A percentile compares a stretch with the other conserved stretches of the same genome.
These are phyloP conservation scores for Phytophthora lateralis DNA, from an alignment of 352 stramenopile genomes.

Conservation along the genomic window DNA sequence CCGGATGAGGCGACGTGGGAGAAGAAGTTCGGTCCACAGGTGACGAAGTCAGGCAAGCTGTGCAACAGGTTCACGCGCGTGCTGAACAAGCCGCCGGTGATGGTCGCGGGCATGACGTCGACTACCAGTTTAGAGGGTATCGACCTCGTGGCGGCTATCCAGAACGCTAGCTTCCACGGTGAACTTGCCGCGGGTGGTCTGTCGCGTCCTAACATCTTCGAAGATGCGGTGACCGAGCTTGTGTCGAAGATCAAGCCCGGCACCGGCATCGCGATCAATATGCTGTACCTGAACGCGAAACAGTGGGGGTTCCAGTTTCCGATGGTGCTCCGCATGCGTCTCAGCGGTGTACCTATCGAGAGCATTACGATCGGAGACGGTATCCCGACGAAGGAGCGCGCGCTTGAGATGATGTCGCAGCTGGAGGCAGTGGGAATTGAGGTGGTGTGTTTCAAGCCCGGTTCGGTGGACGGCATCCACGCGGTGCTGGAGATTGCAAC, in stretches of 20 bases:
- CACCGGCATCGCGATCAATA: constrained; percentile 82
- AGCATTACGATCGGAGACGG: constrained; percentile 89
- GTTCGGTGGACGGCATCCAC: constrained; percentile 80
- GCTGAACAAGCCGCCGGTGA: constrained; percentile 80
- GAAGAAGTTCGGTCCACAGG: constrained; percentile 51
- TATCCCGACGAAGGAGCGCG: constrained; percentile 84
- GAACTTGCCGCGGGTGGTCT: constrained; percentile 84
- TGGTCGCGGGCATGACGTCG: constrained; percentile 87
- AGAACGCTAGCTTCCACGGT: constrained; percentile 82
- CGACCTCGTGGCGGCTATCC: constrained; percentile 79
- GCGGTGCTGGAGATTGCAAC: constrained; percentile 81
- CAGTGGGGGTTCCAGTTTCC: constrained; percentile 92
- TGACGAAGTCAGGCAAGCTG: constrained; percentile 55
- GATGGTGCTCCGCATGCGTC: constrained; percentile 84
- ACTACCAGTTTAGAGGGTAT: constrained; percentile 86
- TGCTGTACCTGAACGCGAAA: constrained; percentile 90
- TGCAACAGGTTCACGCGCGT: constrained; percentile 74
- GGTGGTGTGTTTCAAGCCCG: constrained; percentile 85
- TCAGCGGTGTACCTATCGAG: constrained; percentile 81
- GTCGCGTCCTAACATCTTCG: constrained; percentile 74
- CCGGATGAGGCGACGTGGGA: constrained; percentile 46
- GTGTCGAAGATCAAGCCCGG: constrained; percentile 77
- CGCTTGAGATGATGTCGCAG: constrained; percentile 79
- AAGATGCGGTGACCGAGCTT: constrained; percentile 64
- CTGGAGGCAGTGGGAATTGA: constrained; percentile 74